Conservation (phyloP, 495 filamentous ascomycete genomes). For the Ascobolus immersus region DNA sequence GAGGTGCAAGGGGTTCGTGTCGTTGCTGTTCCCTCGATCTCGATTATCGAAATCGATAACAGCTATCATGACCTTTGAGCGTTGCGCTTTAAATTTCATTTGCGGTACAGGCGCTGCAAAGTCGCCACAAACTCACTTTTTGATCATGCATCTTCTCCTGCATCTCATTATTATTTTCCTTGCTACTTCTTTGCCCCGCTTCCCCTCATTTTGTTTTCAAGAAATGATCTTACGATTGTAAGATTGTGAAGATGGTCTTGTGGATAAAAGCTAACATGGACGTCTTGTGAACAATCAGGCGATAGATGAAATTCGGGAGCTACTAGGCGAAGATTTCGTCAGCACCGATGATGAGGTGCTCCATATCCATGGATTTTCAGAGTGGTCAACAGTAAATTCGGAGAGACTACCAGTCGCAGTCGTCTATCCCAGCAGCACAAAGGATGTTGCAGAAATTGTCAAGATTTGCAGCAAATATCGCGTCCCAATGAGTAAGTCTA, state of each 20-base stretch:
- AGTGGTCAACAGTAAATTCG: constrained; percentile 68
- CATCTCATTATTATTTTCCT: no score
- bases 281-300: constrained; percentile 24
- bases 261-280: not conserved
- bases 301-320: constrained; percentile 30
- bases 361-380: constrained; percentile 57
- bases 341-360: constrained; percentile 67
- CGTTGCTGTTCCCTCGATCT: no score
- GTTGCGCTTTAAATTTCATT: no score
- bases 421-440: constrained; percentile 38
- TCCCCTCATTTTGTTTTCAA: no score
- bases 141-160: no score
- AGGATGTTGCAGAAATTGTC: constrained; percentile 46
- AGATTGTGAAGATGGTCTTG: not conserved
- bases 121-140: no score
- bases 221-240: not conserved
- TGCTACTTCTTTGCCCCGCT: no score
- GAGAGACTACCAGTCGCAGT: constrained; percentile 56
- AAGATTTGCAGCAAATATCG: constrained; percentile 42
- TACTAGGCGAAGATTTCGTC: constrained; percentile 42
- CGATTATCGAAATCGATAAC: no score
- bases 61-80: no score
- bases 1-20: no score
- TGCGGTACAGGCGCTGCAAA: no score
- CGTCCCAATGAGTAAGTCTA: constrained; percentile 38